Percentiles rank a stretch among this genome's conserved stretches.
These are phyloP conservation scores for Torulaspora delbrueckii DNA, from an alignment of 805 yeast genomes.

Conservation along the genomic window DNA sequence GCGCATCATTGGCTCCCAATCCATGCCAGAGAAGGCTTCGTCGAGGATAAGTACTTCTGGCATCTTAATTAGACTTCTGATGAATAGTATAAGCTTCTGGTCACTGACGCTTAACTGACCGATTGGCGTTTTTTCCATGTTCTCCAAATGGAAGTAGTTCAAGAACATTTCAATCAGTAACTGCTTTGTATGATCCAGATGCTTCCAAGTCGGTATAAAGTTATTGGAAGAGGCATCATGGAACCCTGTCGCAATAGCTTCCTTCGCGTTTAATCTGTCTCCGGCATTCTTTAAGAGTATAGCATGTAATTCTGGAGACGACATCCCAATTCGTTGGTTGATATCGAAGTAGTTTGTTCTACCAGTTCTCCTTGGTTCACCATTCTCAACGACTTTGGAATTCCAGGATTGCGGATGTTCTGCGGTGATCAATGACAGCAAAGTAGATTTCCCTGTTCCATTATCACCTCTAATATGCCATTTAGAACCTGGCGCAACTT, in stretches of 20 bases:
- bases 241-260: conserved; percentile 69
- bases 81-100: conserved; percentile 72
- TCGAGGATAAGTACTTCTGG: conserved; percentile 80
- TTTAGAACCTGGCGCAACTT: conserved; percentile 61
- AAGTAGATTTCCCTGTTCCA: conserved; percentile 91
- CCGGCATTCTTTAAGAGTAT: conserved; percentile 54
- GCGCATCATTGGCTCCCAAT: conserved; percentile 49
- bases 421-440: conserved; percentile 77
- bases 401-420: conserved; percentile 98
- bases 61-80: conserved; percentile 70
- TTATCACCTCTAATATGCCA: conserved; percentile 90
- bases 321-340: conserved; percentile 73
- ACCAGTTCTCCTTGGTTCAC: conserved; percentile 63
- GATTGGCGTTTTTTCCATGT: conserved; percentile 41
- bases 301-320: conserved; percentile 90
- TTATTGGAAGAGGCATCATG: conserved; percentile 52
- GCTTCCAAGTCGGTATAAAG: conserved; percentile 43
- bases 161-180: conserved; percentile 43
- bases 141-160: conserved; percentile 42
- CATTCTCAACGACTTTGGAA: conserved; percentile 60
- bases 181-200: conserved; percentile 37
- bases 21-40: conserved; percentile 92
- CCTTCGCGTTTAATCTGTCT: conserved; percentile 42
- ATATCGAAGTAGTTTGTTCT: conserved; percentile 69
- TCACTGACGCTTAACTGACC: conserved; percentile 56